Conservation (phyloP, 164 flowering plant genomes). For the Brasenia schreberi region DNA sequence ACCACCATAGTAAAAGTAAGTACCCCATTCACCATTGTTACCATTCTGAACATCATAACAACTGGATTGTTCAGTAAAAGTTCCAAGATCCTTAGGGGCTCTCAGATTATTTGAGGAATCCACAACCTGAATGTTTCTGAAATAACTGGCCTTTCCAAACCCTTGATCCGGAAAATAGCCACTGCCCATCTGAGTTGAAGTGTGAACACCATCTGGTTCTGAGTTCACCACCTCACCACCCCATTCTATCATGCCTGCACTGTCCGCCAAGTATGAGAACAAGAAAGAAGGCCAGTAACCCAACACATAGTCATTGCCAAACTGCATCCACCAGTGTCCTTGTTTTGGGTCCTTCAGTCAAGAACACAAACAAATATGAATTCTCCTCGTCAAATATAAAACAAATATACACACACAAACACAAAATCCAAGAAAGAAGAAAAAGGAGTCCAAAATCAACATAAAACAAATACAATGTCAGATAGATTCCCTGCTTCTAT, state of each 20-base stretch:
- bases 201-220: constrained; percentile 31
- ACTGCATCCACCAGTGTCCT: constrained; percentile 63
- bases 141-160: constrained; percentile 41
- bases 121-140: constrained; percentile 43
- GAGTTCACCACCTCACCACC: constrained; percentile 66
- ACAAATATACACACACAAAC: neutral
- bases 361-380: too few relatives aligned
- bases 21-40: constrained; percentile 40
- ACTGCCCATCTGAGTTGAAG: constrained; percentile 55
- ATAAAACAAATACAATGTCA: too few relatives aligned
- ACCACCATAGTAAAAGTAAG: constrained; percentile 55
- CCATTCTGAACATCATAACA: constrained; percentile 46
- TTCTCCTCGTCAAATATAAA: too few relatives aligned
- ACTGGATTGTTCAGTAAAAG: constrained; percentile 39
- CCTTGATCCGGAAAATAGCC: constrained; percentile 59
- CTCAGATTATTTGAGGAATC: constrained; percentile 35
- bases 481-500: too few relatives aligned
- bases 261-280: constrained; percentile 37
- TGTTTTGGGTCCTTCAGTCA: constrained; percentile 30
- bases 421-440: too few relatives aligned
- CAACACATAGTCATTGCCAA: constrained; percentile 37
- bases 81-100: constrained; percentile 25
- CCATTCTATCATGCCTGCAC: constrained; percentile 51
- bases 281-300: constrained; percentile 57
- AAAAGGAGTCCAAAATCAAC: too few relatives aligned